Evolutionary conservation across 805 yeast genomes (phyloP).

Genomic region (Blastobotrys robertii): DNA sequence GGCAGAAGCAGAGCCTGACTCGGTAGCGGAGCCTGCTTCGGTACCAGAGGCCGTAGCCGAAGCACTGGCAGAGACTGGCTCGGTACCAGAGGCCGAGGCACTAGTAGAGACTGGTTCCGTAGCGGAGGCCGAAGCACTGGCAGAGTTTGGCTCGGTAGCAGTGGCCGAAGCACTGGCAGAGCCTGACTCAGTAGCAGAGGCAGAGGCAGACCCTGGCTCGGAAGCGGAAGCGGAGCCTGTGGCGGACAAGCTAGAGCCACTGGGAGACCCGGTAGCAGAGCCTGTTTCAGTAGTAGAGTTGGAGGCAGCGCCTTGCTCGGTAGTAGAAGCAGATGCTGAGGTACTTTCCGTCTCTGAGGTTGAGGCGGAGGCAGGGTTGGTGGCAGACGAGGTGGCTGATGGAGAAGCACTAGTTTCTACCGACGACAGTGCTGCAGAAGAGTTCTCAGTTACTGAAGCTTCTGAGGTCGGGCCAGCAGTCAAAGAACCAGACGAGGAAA

Average conservation of each 20-base stretch:
- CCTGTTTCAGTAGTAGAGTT: too few relatives aligned
- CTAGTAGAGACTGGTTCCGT: background rate
- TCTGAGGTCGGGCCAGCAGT: too few relatives aligned
- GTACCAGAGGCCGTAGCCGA: background rate
- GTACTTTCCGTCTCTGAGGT: too few relatives aligned
- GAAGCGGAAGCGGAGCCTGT: too few relatives aligned
- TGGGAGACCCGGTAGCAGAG: too few relatives aligned
- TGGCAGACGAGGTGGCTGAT: background rate
- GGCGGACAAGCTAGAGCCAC: too few relatives aligned
- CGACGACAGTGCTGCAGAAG: background rate
- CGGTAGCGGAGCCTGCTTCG: too few relatives aligned
- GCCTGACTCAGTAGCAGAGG: background rate
- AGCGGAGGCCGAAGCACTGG: background rate
- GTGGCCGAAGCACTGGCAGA: background rate
- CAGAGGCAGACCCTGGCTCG: background rate
- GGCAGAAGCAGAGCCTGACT: background rate
- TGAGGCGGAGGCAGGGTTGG: too few relatives aligned
- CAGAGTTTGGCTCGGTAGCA: background rate
- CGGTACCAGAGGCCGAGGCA: background rate
- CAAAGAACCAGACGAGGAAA: too few relatives aligned
- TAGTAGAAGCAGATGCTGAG: too few relatives aligned
- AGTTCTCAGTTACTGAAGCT: too few relatives aligned
- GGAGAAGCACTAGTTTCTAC: background rate
- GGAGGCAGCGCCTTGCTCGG: too few relatives aligned
- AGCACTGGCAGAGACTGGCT: background rate